Percentiles rank a stretch among this genome's conserved stretches.
Evolutionary conservation across 495 filamentous ascomycete genomes (phyloP).

Genomic region (Collariella sp.): DNA sequence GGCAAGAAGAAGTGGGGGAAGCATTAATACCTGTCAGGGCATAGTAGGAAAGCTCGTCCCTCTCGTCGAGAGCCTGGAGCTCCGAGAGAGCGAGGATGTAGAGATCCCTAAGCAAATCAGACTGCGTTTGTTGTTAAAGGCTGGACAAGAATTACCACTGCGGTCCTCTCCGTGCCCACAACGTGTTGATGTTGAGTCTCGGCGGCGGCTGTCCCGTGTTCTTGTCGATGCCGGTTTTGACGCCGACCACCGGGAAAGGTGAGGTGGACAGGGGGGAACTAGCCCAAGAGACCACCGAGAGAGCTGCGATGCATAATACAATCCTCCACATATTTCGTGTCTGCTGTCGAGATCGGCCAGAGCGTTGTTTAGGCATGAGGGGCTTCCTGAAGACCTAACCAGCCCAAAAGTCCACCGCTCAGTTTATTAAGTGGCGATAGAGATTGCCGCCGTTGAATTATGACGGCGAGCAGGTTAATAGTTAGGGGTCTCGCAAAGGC

Average conservation of each 20-base stretch:
- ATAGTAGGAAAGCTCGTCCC: slow-evolving; percentile 40
- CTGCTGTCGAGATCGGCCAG: slow-evolving; percentile 6
- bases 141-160: slow-evolving; percentile 28
- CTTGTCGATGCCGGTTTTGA: slow-evolving; percentile 30
- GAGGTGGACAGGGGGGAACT: background rate
- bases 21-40: slow-evolving; percentile 37
- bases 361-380: slow-evolving; percentile 5
- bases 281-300: slow-evolving; percentile 3
- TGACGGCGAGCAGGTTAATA: background rate
- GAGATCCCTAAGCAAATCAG: slow-evolving; percentile 31
- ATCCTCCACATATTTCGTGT: slow-evolving; percentile 12
- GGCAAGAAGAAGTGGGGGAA: background rate
- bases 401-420: slow-evolving; percentile 3
- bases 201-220: slow-evolving; percentile 27
- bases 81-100: slow-evolving; percentile 38
- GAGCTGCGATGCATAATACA: slow-evolving; percentile 7
- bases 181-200: slow-evolving; percentile 32
- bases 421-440: background rate
- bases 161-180: slow-evolving; percentile 30
- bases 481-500: background rate
- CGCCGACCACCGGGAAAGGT: slow-evolving; percentile 29
- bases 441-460: slow-evolving; percentile 9
- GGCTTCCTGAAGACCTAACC: background rate
- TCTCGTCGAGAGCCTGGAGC: slow-evolving; percentile 34
- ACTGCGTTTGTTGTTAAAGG: background rate